Base-by-base conservation (phyloP, 495 filamentous ascomycete genomes). In the Penicillium tannophilum region DNA sequence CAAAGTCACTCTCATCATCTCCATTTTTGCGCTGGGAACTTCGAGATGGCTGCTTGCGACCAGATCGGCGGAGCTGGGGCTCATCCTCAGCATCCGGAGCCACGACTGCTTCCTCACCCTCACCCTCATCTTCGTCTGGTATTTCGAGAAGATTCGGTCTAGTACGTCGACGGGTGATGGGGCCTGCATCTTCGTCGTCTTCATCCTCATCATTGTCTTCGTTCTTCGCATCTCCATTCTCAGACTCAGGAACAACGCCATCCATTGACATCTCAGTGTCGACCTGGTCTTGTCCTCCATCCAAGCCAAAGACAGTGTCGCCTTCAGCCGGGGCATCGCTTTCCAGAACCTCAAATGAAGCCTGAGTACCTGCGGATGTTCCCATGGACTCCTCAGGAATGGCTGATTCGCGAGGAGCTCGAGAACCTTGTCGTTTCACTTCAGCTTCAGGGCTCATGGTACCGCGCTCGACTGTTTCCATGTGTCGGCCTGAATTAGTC, bases 1-100 rank as follows among this genome's bases (percentile, higher is more conserved):
- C 91, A 65, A 96, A 96, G 61, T 97, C 92, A 68, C 90, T 94
- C 63, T 88, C 91, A 16, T 89, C 88, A 57, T 92, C 86, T 42
- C 79, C 70, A 6, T 71, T 59, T 26, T 80, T 83, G 51, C 82
- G 83, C 66, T 88, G 79, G 26, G 77, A 80, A 54, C 67, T 73
- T 52, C 72, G 75, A 28, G 62, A 48, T 24, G 75, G 75, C 56
- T 77, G 80, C 62, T 81, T 80, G 55, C 80, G 79, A 56, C 78
- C 69, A 55, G 73, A 71, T 43, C 75, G 71, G 41, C 83, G 80
- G 23, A 73, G 79, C 2, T 82, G 68, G 19, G 80, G 35, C 76
- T 52, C 82, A 61, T 56, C 76, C 58, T 66, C 70, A 46, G 70
- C 63, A 56, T 61, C 63, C 19, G 23, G 23, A 42, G 36, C 54